Evolutionary conservation across 805 yeast species (phyloP).

Genomic region (Zygoascus ofunaensis): DNA sequence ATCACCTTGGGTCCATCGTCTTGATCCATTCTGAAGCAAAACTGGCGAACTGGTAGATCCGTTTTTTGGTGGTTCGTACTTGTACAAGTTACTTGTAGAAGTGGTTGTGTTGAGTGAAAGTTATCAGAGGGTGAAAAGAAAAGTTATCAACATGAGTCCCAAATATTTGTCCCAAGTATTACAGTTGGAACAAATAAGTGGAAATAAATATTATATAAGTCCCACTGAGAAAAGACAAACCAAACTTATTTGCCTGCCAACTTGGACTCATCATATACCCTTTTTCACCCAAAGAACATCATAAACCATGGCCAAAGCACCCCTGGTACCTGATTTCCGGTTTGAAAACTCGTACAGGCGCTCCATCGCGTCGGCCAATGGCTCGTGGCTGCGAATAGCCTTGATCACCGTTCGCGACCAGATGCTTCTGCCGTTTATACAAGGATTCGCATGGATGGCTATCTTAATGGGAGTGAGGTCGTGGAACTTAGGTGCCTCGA

Average conservation of each 20-base stretch:
- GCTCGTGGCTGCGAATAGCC: slow-evolving; percentile 19
- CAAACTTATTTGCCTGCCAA: no score
- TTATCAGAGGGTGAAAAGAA: no score
- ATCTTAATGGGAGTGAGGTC: slow-evolving; percentile 10
- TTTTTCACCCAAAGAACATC: no score
- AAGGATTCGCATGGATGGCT: slow-evolving; percentile 30
- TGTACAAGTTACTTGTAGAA: not conserved
- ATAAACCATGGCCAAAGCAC: no score
- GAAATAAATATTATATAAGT: no score
- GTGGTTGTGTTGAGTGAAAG: not conserved
- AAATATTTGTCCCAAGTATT: no score
- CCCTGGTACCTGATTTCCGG: slow-evolving; percentile 24
- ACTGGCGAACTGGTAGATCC: not conserved
- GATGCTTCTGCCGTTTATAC: slow-evolving; percentile 26
- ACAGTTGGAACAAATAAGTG: no score
- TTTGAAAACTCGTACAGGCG: slow-evolving; percentile 25
- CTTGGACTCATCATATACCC: no score
- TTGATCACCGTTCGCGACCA: slow-evolving; percentile 27
- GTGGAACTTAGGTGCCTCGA: slow-evolving; percentile 9
- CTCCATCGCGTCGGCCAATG: slow-evolving; percentile 26
- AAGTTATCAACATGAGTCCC: no score
- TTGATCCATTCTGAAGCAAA: slow-evolving; percentile 18
- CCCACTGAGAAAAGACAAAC: no score
- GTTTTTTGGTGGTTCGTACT: not conserved
- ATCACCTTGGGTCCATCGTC: slow-evolving; percentile 66